Base-by-base conservation (phyloP, 1,284 basidiomycete species). In the Pseudozyma tsukubaensis region DNA sequence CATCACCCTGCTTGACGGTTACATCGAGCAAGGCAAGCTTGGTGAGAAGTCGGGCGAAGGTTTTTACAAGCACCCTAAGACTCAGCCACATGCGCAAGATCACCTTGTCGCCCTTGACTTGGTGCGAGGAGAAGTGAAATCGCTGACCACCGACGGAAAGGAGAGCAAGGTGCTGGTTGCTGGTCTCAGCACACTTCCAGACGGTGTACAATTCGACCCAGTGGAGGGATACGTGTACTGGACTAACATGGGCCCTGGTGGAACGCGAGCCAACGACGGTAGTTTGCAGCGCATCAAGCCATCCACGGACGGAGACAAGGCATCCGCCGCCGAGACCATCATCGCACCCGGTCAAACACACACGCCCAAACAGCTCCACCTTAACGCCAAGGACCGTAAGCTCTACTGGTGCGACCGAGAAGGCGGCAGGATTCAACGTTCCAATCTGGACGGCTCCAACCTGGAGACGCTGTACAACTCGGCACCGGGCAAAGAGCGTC, bases 351-450 rank as follows among this genome's bases (percentile, higher is more conserved):
- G 39, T 8, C 39, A 40, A n/a, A 40, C 39, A n/a, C 39, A 40
- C n/a, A 40, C 39, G 39, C 39, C 39, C 4, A 40, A 40, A n/a
- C 39, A 40, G n/a, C 39, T 40, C 13, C 39, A 40, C 39, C 39
- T 40, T 3, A 40, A 40, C n/a, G 39, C 39, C 13, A 40, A 40
- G 39, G 39, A 40, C 12, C 39, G 39, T n/a, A 40, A 40, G n/a
- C 39, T 40, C 13, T 40, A 40, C 39, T 40, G 39, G 39, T 40
- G 39, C 39, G 39, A 40, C n/a, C 39, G 39, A 40, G 39, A 40
- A n/a, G 39, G 39, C 12, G 39, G 39, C n/a, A 40, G 39, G n/a
- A 40, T 40, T 40, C 39, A 40, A n/a, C 39, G 39, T 13, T 40
- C 13, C 39, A 40, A 40, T 8, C 39, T 40, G 39, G 39, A 40